A percentile compares a stretch with the other conserved stretches of the same genome.
Conservation (phyloP, 495 filamentous ascomycete genomes). For the Darksidea phi region DNA sequence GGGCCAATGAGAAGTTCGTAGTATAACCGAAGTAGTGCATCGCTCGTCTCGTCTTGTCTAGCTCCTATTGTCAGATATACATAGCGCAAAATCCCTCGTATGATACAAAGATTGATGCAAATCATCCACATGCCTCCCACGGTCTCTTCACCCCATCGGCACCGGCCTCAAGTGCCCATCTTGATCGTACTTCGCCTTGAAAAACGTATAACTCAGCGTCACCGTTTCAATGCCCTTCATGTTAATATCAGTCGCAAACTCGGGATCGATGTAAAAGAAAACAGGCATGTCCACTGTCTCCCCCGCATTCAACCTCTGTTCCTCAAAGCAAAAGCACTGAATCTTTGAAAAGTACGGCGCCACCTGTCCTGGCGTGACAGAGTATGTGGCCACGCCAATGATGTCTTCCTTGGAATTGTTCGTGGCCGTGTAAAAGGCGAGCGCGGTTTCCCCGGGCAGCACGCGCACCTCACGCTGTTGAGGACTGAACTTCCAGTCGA, state of each 20-base stretch:
- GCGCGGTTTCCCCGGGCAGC: conserved; percentile 89
- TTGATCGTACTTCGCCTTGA: conserved; percentile 58
- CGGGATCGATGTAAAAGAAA: conserved; percentile 98
- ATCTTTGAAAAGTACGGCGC: conserved; percentile 99
- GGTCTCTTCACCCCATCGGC: conserved; percentile 17
- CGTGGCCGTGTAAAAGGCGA: conserved; percentile 97
- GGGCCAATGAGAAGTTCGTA: neutral
- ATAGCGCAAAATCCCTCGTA: too few species aligned
- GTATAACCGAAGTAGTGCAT: too few species aligned
- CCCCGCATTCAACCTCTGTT: conserved; percentile 87
- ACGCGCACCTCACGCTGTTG: conserved; percentile 97
- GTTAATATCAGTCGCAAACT: conserved; percentile 83
- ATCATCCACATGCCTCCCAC: neutral
- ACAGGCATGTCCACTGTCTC: conserved; percentile 99
- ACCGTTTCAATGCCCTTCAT: conserved; percentile 95
- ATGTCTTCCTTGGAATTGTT: conserved; percentile 88
- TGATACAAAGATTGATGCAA: neutral
- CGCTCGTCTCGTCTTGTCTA: too few species aligned
- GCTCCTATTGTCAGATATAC: too few species aligned
- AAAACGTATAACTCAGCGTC: conserved; percentile 96
- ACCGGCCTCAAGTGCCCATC: conserved; percentile 46
- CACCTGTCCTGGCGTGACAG: conserved; percentile 91
- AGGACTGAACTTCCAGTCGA: conserved; percentile 96
- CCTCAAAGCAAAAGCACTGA: conserved; percentile 99
- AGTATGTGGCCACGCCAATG: conserved; percentile 97